Base-by-base conservation (phyloP, 2,329 filamentous ascomycete species). In the Trichoderma sp. region DNA sequence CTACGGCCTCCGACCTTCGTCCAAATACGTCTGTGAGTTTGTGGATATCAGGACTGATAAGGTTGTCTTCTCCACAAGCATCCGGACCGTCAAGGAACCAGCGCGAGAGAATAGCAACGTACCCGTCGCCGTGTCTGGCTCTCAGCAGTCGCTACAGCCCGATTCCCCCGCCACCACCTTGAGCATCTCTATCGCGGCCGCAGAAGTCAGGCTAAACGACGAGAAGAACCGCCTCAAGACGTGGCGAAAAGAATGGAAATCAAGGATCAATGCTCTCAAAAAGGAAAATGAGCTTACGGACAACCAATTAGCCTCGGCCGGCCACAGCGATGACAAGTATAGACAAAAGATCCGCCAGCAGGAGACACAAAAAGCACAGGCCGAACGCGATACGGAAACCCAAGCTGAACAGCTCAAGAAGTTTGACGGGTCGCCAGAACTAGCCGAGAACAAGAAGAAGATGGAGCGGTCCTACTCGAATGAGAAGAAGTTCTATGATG, bases 21-120 rank as follows among this genome's bases (percentile, higher is more conserved):
- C 90, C 68, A 93, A 89, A 78, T 94, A 94, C 78, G 87, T 89
- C 70, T 92, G 88, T 78, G 91, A 94, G 76, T 92, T 94, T 76
- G 86, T 94, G 68, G 87, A 90, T 77, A 89, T 87, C 50, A 81
- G 81, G 29, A 90, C 89, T 68, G 84, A 88, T 70, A 81, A 87
- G 73, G 82, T 92, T 67, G 82, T 94, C 70, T 92, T 91, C 75
- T 87, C 89, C 29, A 89, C 89, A 7, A 92, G 88, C 78, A 86
- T 94, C 70, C 86, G 90, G 75, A 93, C 90, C 7, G 79, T 84
- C 7, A 82, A 83, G 70, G 85, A 86, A 64, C 73, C 76, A 5
- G 72, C 77, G 59, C 76, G 75, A 22, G 75, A 78, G 39, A 68
- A 73, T n/a, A 77, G 79, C 53, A 35, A 42, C 22, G 70, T 75